phyloP scores from a whole-genome alignment of 306 rosid genomes.

The Bauhinia variegata region DNA sequence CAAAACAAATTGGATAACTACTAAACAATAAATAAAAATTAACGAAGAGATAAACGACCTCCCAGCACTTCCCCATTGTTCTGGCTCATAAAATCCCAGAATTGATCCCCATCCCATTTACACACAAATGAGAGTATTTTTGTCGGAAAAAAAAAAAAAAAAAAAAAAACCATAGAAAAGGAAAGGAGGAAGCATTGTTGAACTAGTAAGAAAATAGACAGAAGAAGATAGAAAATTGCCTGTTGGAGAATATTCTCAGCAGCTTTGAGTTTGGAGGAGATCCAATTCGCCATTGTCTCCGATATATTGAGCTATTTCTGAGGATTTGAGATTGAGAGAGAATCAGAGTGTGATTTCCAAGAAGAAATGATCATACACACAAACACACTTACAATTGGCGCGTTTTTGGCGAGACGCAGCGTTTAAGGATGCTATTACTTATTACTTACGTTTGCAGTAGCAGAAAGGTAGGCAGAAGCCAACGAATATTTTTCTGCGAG shows the following conservation, averaged over 20 bases:
- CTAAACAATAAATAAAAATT: constrained; percentile 5
- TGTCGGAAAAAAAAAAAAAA: constrained; percentile 21
- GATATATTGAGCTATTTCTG: constrained; percentile 23
- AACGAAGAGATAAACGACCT: neutral
- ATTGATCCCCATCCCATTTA: neutral
- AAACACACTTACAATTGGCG: neutral
- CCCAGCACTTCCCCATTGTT: neutral
- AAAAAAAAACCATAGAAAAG: neutral
- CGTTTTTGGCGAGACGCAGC: constrained; percentile 16
- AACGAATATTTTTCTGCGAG: neutral
- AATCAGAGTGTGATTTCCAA: constrained; percentile 16
- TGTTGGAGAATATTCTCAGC: constrained; percentile 94
- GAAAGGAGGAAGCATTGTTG: neutral
- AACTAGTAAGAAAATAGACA: neutral
- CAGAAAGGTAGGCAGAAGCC: constrained; percentile 7
- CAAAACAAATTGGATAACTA: neutral
- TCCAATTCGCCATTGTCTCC: constrained; percentile 84
- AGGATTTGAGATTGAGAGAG: neutral
- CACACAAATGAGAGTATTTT: neutral
- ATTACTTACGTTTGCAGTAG: constrained; percentile 6
- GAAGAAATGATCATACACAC: neutral
- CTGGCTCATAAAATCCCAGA: constrained; percentile 13
- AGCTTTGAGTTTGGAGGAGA: constrained; percentile 96
- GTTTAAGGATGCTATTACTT: neutral
- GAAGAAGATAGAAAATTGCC: constrained; percentile 46